Evolutionary conservation across 1,284 basidiomycete species (phyloP).

Genomic region (Austroboletus niveus): DNA sequence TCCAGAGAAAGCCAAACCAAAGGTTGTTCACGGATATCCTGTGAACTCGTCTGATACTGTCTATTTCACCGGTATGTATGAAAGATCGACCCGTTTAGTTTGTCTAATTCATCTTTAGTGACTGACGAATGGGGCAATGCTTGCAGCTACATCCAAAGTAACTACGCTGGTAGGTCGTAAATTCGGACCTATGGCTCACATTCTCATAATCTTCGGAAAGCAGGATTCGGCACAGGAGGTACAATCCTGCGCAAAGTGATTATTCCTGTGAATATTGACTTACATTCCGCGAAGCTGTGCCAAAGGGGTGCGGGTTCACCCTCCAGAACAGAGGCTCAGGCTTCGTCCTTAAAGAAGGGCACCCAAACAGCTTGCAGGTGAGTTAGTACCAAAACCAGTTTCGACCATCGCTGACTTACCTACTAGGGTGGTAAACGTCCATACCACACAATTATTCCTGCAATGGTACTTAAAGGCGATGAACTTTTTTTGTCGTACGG

Average conservation of each 20-base stretch:
- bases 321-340: slow-evolving; percentile 91
- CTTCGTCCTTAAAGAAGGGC: slow-evolving; percentile 77
- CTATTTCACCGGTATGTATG: slow-evolving; percentile 74
- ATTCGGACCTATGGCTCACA: neutral
- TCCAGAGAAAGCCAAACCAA: slow-evolving; percentile 58
- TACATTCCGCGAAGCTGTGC: slow-evolving; percentile 58
- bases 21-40: slow-evolving; percentile 77
- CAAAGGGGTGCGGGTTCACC: slow-evolving; percentile 92
- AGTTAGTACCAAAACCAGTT: neutral
- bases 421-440: slow-evolving; percentile 79
- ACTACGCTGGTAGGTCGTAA: slow-evolving; percentile 66
- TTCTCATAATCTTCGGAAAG: slow-evolving; percentile 22
- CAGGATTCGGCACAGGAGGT: slow-evolving; percentile 78
- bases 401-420: neutral
- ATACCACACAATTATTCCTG: slow-evolving; percentile 96
- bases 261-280: slow-evolving; percentile 1
- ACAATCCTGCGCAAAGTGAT: neutral
- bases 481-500: slow-evolving; percentile 89
- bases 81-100: neutral
- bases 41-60: slow-evolving; percentile 87
- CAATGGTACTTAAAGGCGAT: slow-evolving; percentile 77
- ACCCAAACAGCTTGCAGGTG: slow-evolving; percentile 79
- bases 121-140: slow-evolving; percentile 90
- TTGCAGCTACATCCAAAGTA: slow-evolving; percentile 93
- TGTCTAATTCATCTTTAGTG: slow-evolving; percentile 41